Conservation (phyloP, 2,329 filamentous ascomycete species). For the Phoma herbarum region DNA sequence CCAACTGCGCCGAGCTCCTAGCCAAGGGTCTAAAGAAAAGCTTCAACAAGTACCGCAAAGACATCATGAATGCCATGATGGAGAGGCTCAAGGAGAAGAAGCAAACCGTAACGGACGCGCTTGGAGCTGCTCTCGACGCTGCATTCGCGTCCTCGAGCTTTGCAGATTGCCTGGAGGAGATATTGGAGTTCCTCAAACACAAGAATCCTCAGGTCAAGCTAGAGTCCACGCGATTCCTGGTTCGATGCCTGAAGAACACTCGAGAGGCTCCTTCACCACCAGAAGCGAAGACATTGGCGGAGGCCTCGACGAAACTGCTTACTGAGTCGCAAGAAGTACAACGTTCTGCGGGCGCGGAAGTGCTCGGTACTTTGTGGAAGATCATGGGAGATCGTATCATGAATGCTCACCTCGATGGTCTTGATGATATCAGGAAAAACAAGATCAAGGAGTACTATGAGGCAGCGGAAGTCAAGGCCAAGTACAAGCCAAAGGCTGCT, state of each 20-base stretch:
- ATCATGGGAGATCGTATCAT: slow-evolving; percentile 97
- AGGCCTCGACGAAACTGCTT: slow-evolving; percentile 86
- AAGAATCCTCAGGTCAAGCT: slow-evolving; percentile 99
- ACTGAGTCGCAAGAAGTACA: slow-evolving; percentile 87
- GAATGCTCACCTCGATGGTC: slow-evolving; percentile 86
- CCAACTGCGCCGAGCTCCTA: slow-evolving; percentile 88
- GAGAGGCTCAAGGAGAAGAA: slow-evolving; percentile 99
- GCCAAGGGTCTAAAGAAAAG: slow-evolving; percentile 82
- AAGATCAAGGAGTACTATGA: slow-evolving; percentile 96
- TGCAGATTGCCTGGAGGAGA: slow-evolving; percentile 90
- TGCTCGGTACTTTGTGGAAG: slow-evolving; percentile 95
- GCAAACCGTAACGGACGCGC: slow-evolving; percentile 82
- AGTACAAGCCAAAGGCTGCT: slow-evolving; percentile 87
- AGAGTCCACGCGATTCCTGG: slow-evolving; percentile 91
- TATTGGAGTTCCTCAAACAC: slow-evolving; percentile 81
- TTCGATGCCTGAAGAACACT: slow-evolving; percentile 84
- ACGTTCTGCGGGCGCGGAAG: slow-evolving; percentile 88
- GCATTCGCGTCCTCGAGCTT: slow-evolving; percentile 73
- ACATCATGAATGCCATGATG: slow-evolving; percentile 87
- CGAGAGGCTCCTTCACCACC: slow-evolving; percentile 82
- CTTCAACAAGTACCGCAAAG: slow-evolving; percentile 82
- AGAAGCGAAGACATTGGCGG: slow-evolving; percentile 86
- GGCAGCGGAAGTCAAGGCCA: slow-evolving; percentile 82
- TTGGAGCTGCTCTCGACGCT: slow-evolving; percentile 83
- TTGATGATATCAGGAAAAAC: slow-evolving; percentile 94